A percentile compares a stretch with the other conserved stretches of the same genome.
These are phyloP conservation scores for Eutrema yunnanense DNA, from an alignment of 345 rosid genomes.

Conservation along the genomic window DNA sequence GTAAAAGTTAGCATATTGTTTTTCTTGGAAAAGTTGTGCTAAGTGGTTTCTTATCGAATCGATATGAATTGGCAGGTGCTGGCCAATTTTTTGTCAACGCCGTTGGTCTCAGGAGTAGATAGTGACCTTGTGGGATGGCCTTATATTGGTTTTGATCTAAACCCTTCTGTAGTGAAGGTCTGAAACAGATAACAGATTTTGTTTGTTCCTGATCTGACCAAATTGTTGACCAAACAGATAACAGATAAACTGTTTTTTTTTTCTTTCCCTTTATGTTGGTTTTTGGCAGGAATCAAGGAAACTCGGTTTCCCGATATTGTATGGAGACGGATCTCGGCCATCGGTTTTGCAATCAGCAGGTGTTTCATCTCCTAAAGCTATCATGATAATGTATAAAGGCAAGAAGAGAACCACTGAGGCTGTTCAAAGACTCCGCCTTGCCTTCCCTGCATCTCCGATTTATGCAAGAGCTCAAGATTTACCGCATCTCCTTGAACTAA, in stretches of 20 bases:
- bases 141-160: conserved; percentile 86
- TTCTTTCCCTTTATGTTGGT: neutral
- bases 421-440: conserved; percentile 82
- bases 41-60: neutral
- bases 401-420: conserved; percentile 75
- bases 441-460: conserved; percentile 77
- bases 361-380: conserved; percentile 81
- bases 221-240: too few relatives aligned
- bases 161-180: conserved; percentile 89
- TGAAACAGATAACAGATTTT: conserved; percentile 1
- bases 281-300: conserved; percentile 60
- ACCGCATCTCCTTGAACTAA: conserved; percentile 77
- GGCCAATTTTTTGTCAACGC: conserved; percentile 86
- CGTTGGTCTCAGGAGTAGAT: conserved; percentile 67
- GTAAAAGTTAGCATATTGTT: conserved; percentile 27
- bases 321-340: conserved; percentile 90
- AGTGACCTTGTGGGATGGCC: conserved; percentile 59
- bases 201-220: too few relatives aligned
- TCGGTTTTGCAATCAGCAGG: conserved; percentile 86
- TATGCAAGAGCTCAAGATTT: conserved; percentile 89
- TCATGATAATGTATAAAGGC: conserved; percentile 87
- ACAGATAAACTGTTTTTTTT: too few relatives aligned
- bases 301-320: conserved; percentile 79
- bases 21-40: neutral
- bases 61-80: conserved; percentile 51